These are phyloP conservation scores for Apiospora aurea DNA, from an alignment of 2,329 filamentous ascomycete genomes.

Conservation along the genomic window DNA sequence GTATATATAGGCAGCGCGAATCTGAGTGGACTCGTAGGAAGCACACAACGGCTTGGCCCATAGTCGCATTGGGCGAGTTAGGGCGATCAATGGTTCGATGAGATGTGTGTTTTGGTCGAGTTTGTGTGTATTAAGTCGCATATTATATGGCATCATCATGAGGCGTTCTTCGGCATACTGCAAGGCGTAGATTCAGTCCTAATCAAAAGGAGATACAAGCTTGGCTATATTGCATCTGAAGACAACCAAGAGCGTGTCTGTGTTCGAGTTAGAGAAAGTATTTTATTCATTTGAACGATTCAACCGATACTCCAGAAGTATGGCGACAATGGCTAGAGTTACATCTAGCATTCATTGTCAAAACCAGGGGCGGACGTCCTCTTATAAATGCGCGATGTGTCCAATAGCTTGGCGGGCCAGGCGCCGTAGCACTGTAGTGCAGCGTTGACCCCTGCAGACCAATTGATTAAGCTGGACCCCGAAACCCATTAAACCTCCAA, in stretches of 20 bases:
- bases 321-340: neutral
- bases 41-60: conserved; percentile 72
- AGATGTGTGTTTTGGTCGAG: neutral
- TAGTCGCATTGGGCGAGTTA: conserved; percentile 42
- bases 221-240: neutral
- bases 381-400: conserved; percentile 6
- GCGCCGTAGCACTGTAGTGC: neutral
- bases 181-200: conserved; percentile 24
- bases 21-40: conserved; percentile 66
- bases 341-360: neutral
- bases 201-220: neutral
- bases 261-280: neutral
- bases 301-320: neutral
- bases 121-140: conserved; percentile 18
- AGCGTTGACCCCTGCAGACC: neutral
- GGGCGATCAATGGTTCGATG: neutral
- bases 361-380: neutral
- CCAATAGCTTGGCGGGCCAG: conserved; percentile 1
- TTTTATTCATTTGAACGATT: neutral
- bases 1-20: conserved; percentile 43
- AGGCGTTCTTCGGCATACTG: conserved; percentile 26
- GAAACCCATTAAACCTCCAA: conserved; percentile 20
- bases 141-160: conserved; percentile 26
- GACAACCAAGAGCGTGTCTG: neutral
- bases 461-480: conserved; percentile 17